Evolutionary conservation across 164 flowering plant genomes (phyloP).

Genomic region (Vitis cinerea): DNA sequence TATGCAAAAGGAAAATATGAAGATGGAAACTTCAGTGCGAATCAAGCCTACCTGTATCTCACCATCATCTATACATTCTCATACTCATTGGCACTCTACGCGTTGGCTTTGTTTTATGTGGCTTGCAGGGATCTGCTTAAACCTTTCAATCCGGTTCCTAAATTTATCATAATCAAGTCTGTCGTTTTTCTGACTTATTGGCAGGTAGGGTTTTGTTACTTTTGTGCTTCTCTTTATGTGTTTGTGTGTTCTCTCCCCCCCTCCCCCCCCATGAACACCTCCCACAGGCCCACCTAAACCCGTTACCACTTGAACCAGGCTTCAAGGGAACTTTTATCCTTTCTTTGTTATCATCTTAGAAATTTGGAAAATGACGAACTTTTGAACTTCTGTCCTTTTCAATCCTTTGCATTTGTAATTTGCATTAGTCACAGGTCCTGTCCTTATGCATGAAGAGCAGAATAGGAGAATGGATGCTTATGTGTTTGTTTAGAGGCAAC

Average conservation of each 20-base stretch:
- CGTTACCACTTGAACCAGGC: no score
- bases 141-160: constrained; percentile 98
- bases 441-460: background rate
- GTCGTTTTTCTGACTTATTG: constrained; percentile 97
- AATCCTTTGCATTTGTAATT: background rate
- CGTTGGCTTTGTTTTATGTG: constrained; percentile 87
- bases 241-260: no score
- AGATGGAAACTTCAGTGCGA: constrained; percentile 90
- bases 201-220: constrained; percentile 62
- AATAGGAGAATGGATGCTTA: background rate
- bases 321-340: no score
- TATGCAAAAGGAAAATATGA: constrained; percentile 92
- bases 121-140: constrained; percentile 94
- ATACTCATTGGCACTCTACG: constrained; percentile 84
- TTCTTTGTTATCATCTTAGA: background rate
- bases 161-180: constrained; percentile 88
- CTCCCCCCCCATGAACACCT: no score
- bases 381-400: background rate
- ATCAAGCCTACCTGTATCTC: constrained; percentile 80
- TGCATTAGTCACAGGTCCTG: no score
- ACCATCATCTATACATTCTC: constrained; percentile 93
- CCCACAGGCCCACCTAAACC: no score
- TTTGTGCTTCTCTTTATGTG: background rate
- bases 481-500: background rate
- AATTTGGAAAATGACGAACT: background rate